Evolutionary conservation across 345 rosid species (phyloP).

Genomic region (Euphorbia lathyris): DNA sequence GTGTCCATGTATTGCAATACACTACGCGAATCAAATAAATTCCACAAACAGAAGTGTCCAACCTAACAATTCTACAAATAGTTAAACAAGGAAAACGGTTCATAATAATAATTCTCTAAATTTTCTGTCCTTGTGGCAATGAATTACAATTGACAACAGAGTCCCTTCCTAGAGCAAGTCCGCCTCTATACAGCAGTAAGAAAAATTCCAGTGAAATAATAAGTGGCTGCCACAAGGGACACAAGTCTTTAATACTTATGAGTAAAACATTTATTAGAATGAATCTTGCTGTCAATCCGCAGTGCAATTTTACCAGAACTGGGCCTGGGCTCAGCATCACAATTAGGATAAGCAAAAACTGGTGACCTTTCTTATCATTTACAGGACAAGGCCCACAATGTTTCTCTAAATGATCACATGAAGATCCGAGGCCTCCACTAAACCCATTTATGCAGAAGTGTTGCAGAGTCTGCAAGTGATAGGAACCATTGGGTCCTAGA

Average conservation of each 20-base stretch:
- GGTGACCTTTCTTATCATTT: background rate
- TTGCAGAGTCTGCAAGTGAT: background rate
- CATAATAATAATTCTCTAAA: background rate
- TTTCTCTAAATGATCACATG: background rate
- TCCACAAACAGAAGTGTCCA: background rate
- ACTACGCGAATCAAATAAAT: background rate
- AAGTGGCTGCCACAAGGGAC: conserved; percentile 4
- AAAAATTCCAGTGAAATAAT: background rate
- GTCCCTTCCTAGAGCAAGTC: background rate
- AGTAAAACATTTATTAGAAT: background rate
- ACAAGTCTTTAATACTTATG: background rate
- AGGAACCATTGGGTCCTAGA: background rate
- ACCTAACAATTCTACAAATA: background rate
- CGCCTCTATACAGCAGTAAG: background rate
- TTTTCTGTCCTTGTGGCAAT: background rate
- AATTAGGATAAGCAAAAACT: background rate
- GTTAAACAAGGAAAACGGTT: background rate
- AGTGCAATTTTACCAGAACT: background rate
- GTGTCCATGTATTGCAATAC: background rate
- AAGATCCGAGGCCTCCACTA: background rate
- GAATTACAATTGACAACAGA: background rate
- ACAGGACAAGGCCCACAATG: background rate
- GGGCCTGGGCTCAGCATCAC: background rate
- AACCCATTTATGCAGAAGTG: background rate
- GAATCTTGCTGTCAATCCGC: background rate